These are phyloP conservation scores for Heritiera fomes DNA, from an alignment of 345 rosid genomes.

Conservation along the genomic window DNA sequence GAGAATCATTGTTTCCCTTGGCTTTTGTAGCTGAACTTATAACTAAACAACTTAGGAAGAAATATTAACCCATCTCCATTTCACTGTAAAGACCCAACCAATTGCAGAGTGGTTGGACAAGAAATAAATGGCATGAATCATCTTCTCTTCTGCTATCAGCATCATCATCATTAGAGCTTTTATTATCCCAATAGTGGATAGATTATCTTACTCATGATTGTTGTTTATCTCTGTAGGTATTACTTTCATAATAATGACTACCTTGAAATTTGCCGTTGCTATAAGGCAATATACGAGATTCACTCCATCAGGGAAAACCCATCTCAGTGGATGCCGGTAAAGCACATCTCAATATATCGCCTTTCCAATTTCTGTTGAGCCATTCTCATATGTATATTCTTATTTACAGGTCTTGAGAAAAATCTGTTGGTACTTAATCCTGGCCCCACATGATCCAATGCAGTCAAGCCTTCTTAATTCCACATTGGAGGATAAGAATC, in stretches of 20 bases:
- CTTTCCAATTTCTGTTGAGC: not conserved
- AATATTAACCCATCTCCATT: not conserved
- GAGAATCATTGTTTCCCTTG: not conserved
- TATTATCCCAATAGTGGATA: not conserved
- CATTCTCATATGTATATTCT: slow-evolving; percentile 2
- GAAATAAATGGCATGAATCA: not conserved
- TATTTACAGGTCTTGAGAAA: slow-evolving; percentile 61
- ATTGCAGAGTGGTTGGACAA: not conserved
- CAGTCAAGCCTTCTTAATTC: slow-evolving; percentile 83
- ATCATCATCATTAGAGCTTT: no score
- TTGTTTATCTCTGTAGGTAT: slow-evolving; percentile 51
- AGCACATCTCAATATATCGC: slow-evolving; percentile 12
- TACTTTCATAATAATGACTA: slow-evolving; percentile 79
- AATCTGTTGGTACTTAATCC: slow-evolving; percentile 77
- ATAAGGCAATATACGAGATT: slow-evolving; percentile 90
- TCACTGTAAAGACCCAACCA: not conserved
- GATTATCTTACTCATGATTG: not conserved
- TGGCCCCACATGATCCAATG: slow-evolving; percentile 80
- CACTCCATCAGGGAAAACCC: slow-evolving; percentile 79
- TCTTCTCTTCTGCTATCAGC: not conserved
- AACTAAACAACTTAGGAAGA: not conserved
- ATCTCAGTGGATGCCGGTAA: slow-evolving; percentile 77
- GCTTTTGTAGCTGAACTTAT: slow-evolving; percentile 1
- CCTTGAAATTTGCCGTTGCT: slow-evolving; percentile 89
- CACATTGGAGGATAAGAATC: slow-evolving; percentile 77